Conservation (phyloP, 306 rosid species). For the Vicia villosa region DNA sequence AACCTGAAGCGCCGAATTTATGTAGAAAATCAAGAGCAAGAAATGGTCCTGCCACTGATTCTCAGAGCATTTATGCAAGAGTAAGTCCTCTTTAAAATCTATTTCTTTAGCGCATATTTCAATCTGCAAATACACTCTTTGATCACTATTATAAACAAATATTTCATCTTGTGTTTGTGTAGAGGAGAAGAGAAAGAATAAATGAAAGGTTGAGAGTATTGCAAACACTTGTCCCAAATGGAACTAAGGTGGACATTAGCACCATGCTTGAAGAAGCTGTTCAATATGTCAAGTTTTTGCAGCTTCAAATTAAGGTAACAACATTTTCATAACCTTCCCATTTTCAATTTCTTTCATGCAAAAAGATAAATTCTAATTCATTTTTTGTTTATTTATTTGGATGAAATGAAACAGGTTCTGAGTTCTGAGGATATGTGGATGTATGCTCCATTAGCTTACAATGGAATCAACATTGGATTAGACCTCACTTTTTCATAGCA, state of each 20-base stretch:
- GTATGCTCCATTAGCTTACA: conserved; percentile 90
- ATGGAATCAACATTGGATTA: conserved; percentile 69
- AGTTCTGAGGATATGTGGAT: conserved; percentile 90
- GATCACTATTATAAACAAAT: too few relatives aligned
- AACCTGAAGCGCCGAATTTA: conserved; percentile 32
- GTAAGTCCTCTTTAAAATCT: conserved; percentile 38
- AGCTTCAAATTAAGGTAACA: background rate
- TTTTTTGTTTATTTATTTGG: conserved; percentile 1
- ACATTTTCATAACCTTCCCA: background rate
- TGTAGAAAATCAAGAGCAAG: conserved; percentile 54
- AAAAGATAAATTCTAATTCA: background rate
- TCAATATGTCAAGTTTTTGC: conserved; percentile 49
- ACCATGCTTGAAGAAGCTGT: conserved; percentile 98
- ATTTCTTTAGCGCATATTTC: too few relatives aligned
- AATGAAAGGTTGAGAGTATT: conserved; percentile 79
- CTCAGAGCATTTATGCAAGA: conserved; percentile 87
- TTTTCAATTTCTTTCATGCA: conserved; percentile 5
- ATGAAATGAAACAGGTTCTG: conserved; percentile 57
- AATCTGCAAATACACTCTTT: too few relatives aligned
- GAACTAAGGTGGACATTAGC: conserved; percentile 93
- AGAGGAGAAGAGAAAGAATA: conserved; percentile 92
- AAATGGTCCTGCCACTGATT: conserved; percentile 63
- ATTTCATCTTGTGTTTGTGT: conserved; percentile 36
- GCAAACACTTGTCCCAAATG: conserved; percentile 82
- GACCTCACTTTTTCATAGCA: conserved; percentile 45